A percentile compares a stretch with the other conserved stretches of the same genome.
Evolutionary conservation across 2,329 filamentous ascomycete species (phyloP).

Genomic region (Paracoccidioides brasiliensis): DNA sequence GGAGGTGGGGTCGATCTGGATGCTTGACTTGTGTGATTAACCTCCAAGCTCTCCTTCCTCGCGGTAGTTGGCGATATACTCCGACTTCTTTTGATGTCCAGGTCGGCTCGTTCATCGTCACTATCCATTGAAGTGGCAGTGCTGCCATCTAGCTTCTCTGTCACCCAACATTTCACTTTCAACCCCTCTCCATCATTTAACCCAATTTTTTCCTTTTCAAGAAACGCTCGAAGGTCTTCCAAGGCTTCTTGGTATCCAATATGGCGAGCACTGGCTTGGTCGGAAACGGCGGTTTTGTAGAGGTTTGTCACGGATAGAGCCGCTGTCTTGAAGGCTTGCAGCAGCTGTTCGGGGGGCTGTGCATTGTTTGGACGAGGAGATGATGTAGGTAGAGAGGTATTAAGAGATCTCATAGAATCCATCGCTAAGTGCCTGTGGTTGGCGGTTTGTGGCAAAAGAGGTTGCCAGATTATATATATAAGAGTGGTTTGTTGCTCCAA

Average conservation of each 20-base stretch:
- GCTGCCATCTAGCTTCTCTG: conserved; percentile 33
- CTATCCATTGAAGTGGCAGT: conserved; percentile 27
- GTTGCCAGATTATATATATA: too few relatives aligned
- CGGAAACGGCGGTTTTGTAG: conserved; percentile 77
- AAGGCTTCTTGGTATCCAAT: conserved; percentile 91
- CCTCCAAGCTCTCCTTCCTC: conserved; percentile 22
- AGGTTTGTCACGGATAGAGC: conserved; percentile 91
- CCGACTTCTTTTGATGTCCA: conserved; percentile 27
- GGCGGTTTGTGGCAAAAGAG: neutral
- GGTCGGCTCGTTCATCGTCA: conserved; percentile 32
- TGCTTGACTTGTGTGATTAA: conserved; percentile 17
- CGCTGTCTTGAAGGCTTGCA: conserved; percentile 82
- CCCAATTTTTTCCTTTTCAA: conserved; percentile 71
- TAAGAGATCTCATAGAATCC: conserved; percentile 53
- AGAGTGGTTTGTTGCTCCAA: neutral
- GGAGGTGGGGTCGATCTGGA: conserved; percentile 19
- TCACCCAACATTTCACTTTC: conserved; percentile 49
- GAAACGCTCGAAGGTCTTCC: conserved; percentile 72
- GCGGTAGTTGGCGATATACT: conserved; percentile 23
- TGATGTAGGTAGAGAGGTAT: conserved; percentile 46
- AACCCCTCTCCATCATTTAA: conserved; percentile 66
- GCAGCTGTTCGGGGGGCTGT: conserved; percentile 44
- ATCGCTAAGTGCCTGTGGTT: conserved; percentile 25
- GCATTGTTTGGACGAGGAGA: conserved; percentile 28
- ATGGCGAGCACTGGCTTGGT: conserved; percentile 59